phyloP scores from a whole-genome alignment of 805 yeast genomes.

The Cyberlindnera suaveolens region DNA sequence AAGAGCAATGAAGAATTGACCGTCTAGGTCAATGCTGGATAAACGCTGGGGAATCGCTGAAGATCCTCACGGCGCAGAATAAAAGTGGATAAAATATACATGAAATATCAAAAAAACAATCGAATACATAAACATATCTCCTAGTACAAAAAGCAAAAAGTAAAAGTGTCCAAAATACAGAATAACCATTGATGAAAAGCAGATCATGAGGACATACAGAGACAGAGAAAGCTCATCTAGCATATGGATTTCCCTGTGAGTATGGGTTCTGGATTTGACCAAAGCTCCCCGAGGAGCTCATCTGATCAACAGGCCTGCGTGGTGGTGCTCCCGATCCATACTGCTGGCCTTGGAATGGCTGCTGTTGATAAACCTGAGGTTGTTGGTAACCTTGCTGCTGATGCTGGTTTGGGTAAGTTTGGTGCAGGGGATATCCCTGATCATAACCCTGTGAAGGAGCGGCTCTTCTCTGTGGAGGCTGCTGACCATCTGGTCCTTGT shows the following conservation, averaged over 20 bases:
- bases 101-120: background rate
- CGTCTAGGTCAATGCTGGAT: slow-evolving; percentile 5
- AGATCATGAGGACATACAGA: background rate
- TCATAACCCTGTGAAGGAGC: slow-evolving; percentile 1
- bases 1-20: slow-evolving; percentile 3
- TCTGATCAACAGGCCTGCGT: slow-evolving; percentile 6
- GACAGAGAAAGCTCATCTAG: slow-evolving; percentile 4
- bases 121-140: background rate
- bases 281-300: slow-evolving; percentile 6
- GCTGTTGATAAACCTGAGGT: slow-evolving; percentile 7
- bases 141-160: background rate
- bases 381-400: slow-evolving; percentile 6
- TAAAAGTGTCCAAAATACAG: background rate
- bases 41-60: slow-evolving; percentile 2
- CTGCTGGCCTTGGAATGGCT: no score
- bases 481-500: slow-evolving; percentile 4
- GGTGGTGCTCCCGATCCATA: slow-evolving; percentile 1
- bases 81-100: background rate
- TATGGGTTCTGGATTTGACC: background rate
- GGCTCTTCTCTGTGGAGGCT: slow-evolving; percentile 2
- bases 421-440: slow-evolving; percentile 1
- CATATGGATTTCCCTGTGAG: slow-evolving; percentile 13
- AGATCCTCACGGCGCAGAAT: background rate
- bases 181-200: no score
- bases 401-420: slow-evolving; percentile 6